Evolutionary conservation across 2,329 filamentous ascomycete genomes (phyloP), one percentile per base, ranked within the genome.

Genomic region (Neofusicoccum umdonicola): DNA sequence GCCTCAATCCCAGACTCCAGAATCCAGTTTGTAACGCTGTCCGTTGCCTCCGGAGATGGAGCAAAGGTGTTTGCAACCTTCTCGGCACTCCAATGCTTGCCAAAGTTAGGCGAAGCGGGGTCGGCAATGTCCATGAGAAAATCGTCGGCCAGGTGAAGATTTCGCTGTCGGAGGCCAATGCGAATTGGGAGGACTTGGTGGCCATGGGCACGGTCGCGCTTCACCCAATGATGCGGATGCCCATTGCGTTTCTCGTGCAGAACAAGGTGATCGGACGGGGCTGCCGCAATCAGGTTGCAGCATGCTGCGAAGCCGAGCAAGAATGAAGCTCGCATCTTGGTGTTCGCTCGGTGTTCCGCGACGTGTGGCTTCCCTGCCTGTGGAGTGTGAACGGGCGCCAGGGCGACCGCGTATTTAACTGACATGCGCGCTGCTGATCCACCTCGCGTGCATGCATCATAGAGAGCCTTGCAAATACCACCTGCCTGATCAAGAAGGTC

Each of bases 1-100:
- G 37, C 2, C 9, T 56, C 37, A 11, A 56, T 56, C 17, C 52
- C 52, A 42, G 52, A 56, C 6, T 56, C 52, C 22, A 54, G 11
- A 4, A 75, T 66, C 73, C 73, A 76, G 4, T 71, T 37, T 8
- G 66, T 57, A 2, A 73, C 70, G 41, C 65, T 58, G 35, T 70
- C 64, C 8, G 63, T 64, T 22, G 68, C 69, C 34, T 74, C 68
- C 22, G 67, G 51, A 22, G 65, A 61, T 6, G 73, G 73, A 2
- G 71, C 68, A 58, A 76, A 75, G 2, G 67, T 68, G 15, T 73
- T 65, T 8, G 66, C 68, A 35, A 75, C 67, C 57, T 73, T 61
- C 35, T 70, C 66, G 7, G 69, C 65, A 31, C 67, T 69, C 71
- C 72, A 75, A 51, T 74, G 72, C 63, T 72, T 68, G 61, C 68